These are phyloP conservation scores for Candida montana DNA, from an alignment of 805 yeast species.

Conservation along the genomic window DNA sequence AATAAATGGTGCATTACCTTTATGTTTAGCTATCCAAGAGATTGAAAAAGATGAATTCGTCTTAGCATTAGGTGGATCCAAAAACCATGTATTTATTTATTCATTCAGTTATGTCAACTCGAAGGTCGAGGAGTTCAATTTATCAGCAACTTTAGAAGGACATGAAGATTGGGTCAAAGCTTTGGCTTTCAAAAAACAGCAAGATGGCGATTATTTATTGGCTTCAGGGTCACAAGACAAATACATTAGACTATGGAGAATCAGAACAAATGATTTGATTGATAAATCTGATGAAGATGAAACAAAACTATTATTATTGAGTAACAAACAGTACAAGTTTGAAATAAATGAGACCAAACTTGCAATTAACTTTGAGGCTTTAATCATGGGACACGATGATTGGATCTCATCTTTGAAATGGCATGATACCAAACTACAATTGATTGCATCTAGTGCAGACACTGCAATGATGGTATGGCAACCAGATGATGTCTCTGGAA, in stretches of 20 bases:
- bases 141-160: constrained; percentile 62
- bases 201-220: constrained; percentile 50
- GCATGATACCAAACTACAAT: constrained; percentile 53
- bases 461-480: constrained; percentile 92
- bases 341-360: constrained; percentile 33
- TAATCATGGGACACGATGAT: constrained; percentile 97
- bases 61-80: constrained; percentile 73
- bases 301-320: constrained; percentile 46
- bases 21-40: constrained; percentile 32
- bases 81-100: constrained; percentile 46
- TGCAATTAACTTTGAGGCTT: constrained; percentile 80
- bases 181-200: constrained; percentile 47
- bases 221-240: constrained; percentile 94
- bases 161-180: constrained; percentile 96
- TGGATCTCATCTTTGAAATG: constrained; percentile 87
- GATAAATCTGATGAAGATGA: constrained; percentile 54
- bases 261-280: constrained; percentile 49
- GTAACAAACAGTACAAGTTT: constrained; percentile 71
- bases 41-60: constrained; percentile 33
- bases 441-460: constrained; percentile 87
- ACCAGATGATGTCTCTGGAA: constrained; percentile 78
- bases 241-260: constrained; percentile 85
- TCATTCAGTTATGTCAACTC: constrained; percentile 30
- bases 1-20: constrained; percentile 45
- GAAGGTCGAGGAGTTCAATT: constrained; percentile 23